Evolutionary conservation across 768 basidiomycete species (phyloP).

Genomic region (Mycena crocata): DNA sequence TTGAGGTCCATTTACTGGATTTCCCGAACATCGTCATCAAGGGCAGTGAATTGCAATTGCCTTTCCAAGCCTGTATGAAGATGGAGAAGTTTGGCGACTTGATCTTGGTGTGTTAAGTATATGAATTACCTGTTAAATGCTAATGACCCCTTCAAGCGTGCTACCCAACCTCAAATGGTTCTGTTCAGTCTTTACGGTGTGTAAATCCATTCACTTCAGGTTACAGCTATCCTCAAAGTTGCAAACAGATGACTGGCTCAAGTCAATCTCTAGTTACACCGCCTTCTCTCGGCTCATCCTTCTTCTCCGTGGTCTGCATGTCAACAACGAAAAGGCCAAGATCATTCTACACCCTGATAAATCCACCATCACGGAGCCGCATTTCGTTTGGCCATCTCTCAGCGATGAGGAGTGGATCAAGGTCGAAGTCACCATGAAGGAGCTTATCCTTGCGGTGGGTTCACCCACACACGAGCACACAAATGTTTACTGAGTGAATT

Average conservation of each 20-base stretch:
- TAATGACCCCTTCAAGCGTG: slow-evolving; percentile 63
- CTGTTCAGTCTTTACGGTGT: slow-evolving; percentile 94
- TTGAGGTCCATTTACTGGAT: slow-evolving; percentile 98
- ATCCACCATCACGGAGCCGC: slow-evolving; percentile 95
- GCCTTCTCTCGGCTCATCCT: slow-evolving; percentile 98
- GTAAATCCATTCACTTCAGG: slow-evolving; percentile 30
- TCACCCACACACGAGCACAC: background rate
- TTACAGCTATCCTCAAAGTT: slow-evolving; percentile 14
- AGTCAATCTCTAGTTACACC: slow-evolving; percentile 98
- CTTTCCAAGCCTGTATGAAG: slow-evolving; percentile 99
- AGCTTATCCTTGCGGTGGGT: slow-evolving; percentile 88
- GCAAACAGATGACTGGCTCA: slow-evolving; percentile 92
- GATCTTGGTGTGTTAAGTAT: slow-evolving; percentile 77
- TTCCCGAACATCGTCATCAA: slow-evolving; percentile 99
- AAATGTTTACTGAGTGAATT: slow-evolving; percentile 19
- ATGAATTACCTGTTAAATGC: slow-evolving; percentile 19
- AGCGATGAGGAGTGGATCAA: slow-evolving; percentile 98
- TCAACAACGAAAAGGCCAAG: slow-evolving; percentile 99
- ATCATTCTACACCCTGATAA: slow-evolving; percentile 98
- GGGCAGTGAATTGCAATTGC: slow-evolving; percentile 96
- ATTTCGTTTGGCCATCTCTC: slow-evolving; percentile 97
- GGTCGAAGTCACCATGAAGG: slow-evolving; percentile 98
- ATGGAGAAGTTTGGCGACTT: slow-evolving; percentile 99
- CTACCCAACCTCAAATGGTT: slow-evolving; percentile 99
- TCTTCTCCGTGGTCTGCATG: slow-evolving; percentile 96